These are phyloP conservation scores for Dalbergia oliveri DNA, from an alignment of 306 rosid genomes.

Conservation along the genomic window DNA sequence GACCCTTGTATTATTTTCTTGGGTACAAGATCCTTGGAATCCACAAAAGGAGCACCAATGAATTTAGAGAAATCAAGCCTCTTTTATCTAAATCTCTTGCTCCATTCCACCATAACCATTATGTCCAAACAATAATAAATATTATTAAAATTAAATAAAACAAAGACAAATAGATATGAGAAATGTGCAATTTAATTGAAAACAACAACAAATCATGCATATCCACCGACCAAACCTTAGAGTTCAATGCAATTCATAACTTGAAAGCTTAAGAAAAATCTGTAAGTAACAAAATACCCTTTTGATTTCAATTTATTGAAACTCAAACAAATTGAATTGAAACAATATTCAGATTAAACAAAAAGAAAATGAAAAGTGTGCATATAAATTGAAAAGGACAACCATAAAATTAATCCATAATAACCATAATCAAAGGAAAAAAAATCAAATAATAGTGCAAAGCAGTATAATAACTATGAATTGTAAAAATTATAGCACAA, in stretches of 20 bases:
- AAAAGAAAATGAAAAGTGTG: not conserved
- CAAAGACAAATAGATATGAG: slow-evolving; percentile 7
- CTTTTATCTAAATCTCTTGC: slow-evolving; percentile 44
- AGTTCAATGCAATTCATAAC: not conserved
- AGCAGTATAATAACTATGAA: not conserved
- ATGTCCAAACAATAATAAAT: slow-evolving; percentile 43
- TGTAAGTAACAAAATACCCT: no score
- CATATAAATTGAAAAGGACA: not conserved
- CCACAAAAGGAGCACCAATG: slow-evolving; percentile 29
- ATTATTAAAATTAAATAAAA: not conserved
- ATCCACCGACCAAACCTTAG: not conserved
- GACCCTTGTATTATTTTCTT: slow-evolving; percentile 31
- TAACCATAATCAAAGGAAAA: no score
- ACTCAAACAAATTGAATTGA: no score
- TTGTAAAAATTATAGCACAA: no score
- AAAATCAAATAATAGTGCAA: no score
- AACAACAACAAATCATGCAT: not conserved
- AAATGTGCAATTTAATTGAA: slow-evolving; percentile 1
- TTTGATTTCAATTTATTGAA: no score
- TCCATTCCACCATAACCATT: slow-evolving; percentile 43
- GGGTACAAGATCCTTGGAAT: slow-evolving; percentile 24
- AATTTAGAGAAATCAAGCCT: slow-evolving; percentile 23
- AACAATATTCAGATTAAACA: no score
- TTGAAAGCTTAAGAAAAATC: no score
- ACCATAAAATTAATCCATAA: no score